phyloP scores from a whole-genome alignment of 2,329 filamentous ascomycete species.

The Fusarium napiforme region DNA sequence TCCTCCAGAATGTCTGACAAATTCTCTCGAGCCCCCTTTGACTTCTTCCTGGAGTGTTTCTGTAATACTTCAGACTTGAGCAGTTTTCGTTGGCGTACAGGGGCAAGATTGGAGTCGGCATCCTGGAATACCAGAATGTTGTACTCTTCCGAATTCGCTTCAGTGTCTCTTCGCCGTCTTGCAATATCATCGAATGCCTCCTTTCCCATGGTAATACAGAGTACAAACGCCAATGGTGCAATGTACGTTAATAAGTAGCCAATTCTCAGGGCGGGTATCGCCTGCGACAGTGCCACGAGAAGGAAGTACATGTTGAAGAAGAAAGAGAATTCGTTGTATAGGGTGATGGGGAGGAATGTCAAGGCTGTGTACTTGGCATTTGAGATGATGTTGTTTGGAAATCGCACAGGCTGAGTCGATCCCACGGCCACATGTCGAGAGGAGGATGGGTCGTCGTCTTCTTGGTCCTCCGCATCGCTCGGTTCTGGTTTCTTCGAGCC shows the following conservation, averaged over 20 bases:
- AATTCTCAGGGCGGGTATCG: conserved; percentile 88
- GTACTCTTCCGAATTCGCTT: conserved; percentile 94
- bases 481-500: conserved; percentile 48
- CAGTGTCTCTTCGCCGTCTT: conserved; percentile 84
- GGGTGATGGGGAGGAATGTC: conserved; percentile 91
- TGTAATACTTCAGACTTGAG: conserved; percentile 58
- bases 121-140: conserved; percentile 79
- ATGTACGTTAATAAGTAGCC: conserved; percentile 96
- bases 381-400: conserved; percentile 90
- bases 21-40: conserved; percentile 47
- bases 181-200: conserved; percentile 95
- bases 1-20: conserved; percentile 77
- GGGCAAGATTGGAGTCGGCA: conserved; percentile 53
- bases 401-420: conserved; percentile 76
- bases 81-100: conserved; percentile 51
- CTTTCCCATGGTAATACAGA: conserved; percentile 92
- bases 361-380: conserved; percentile 98
- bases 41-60: conserved; percentile 47
- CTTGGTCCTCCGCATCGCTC: conserved; percentile 60
- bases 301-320: conserved; percentile 99
- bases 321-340: conserved; percentile 99
- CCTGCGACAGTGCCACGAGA: conserved; percentile 92
- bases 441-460: conserved; percentile 72
- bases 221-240: conserved; percentile 89
- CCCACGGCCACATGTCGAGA: conserved; percentile 83